A percentile compares a stretch with the other conserved stretches of the same genome.
Conservation (phyloP, 2,329 filamentous ascomycete genomes). For the Neonectria ditissima region DNA sequence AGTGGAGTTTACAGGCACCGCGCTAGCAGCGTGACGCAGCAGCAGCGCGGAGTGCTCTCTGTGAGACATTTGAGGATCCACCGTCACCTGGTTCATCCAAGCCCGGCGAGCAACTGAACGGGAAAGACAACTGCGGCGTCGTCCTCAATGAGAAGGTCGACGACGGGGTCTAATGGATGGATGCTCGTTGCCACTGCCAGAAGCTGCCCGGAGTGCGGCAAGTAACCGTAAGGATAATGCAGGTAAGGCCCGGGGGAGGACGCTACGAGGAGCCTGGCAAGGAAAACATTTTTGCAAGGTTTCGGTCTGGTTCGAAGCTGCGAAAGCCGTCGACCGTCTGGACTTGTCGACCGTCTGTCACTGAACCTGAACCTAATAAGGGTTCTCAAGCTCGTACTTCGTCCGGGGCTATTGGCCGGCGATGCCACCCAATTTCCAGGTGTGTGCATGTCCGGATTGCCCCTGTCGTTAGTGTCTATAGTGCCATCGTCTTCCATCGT, state of each 20-base stretch:
- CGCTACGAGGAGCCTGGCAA: slow-evolving; percentile 1
- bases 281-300: not conserved
- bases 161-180: not conserved
- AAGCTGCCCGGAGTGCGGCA: not conserved
- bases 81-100: slow-evolving; percentile 26
- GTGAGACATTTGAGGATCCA: slow-evolving; percentile 37
- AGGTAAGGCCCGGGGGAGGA: slow-evolving; percentile 4
- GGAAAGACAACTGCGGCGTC: not conserved
- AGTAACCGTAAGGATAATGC: not conserved
- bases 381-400: not conserved
- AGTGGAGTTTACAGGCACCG: slow-evolving; percentile 14
- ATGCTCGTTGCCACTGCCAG: not conserved
- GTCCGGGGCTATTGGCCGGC: slow-evolving; percentile 14
- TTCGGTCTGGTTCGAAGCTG: not conserved
- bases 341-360: not conserved
- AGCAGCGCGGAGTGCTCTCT: slow-evolving; percentile 15
- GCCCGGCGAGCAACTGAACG: slow-evolving; percentile 8
- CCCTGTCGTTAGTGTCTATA: slow-evolving; percentile 17
- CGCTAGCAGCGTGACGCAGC: slow-evolving; percentile 26
- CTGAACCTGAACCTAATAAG: not conserved
- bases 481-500: slow-evolving; percentile 11
- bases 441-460: slow-evolving; percentile 17
- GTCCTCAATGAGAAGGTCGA: not conserved
- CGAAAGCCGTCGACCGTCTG: not conserved
- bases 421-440: slow-evolving; percentile 30